These are phyloP conservation scores for Penicillium verrucosum DNA, from an alignment of 2,329 filamentous ascomycete species.

Conservation along the genomic window DNA sequence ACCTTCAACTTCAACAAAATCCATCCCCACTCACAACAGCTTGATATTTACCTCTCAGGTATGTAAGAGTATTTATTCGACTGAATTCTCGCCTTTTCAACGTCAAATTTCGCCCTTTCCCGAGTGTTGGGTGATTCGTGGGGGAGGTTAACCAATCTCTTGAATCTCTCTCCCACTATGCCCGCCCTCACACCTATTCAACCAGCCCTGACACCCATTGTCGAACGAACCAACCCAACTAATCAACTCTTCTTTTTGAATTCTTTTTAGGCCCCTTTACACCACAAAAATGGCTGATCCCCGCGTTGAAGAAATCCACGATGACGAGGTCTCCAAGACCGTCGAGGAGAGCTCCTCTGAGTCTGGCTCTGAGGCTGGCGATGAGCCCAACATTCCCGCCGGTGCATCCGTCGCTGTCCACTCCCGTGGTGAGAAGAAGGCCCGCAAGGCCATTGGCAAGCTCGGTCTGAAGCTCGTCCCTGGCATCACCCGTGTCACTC, in stretches of 20 bases:
- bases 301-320: slow-evolving; percentile 94
- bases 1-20: slow-evolving; percentile 41
- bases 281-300: slow-evolving; percentile 78
- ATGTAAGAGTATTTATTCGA: slow-evolving; percentile 24
- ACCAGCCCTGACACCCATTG: slow-evolving; percentile 3
- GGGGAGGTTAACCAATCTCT: slow-evolving; percentile 7
- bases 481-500: slow-evolving; percentile 96
- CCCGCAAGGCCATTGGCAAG: slow-evolving; percentile 98
- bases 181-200: slow-evolving; percentile 18
- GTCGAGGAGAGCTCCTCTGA: slow-evolving; percentile 61
- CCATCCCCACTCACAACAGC: slow-evolving; percentile 35
- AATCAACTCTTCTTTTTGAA: background rate
- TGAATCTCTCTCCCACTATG: slow-evolving; percentile 15
- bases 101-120: slow-evolving; percentile 25
- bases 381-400: slow-evolving; percentile 68
- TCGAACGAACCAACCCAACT: slow-evolving; percentile 2
- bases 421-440: slow-evolving; percentile 99
- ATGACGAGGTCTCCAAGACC: slow-evolving; percentile 79
- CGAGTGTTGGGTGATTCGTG: slow-evolving; percentile 26
- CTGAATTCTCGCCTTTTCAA: slow-evolving; percentile 17
- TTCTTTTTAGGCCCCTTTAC: slow-evolving; percentile 10
- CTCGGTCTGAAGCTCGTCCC: slow-evolving; percentile 93
- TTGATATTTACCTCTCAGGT: slow-evolving; percentile 35
- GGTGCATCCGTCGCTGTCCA: slow-evolving; percentile 88
- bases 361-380: slow-evolving; percentile 51